Conservation (phyloP, 2,329 filamentous ascomycete species). For the Cladophialophora psammophila region DNA sequence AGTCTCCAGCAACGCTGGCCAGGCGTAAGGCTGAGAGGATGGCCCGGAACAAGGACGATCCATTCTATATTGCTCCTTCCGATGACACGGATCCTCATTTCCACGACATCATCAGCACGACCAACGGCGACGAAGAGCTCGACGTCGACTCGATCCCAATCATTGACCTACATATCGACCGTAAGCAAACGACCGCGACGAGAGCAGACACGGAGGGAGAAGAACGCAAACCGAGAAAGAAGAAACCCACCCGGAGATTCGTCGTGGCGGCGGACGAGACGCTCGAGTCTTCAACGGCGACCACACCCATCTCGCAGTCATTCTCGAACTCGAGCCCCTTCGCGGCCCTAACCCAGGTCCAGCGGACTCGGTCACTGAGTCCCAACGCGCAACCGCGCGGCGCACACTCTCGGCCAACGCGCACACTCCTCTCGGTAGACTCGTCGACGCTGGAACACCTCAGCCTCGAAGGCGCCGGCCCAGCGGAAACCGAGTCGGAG, state of each 20-base stretch:
- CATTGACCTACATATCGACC: conserved; percentile 84
- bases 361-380: conserved; percentile 32
- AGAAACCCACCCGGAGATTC: conserved; percentile 63
- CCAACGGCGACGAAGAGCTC: conserved; percentile 77
- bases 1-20: conserved; percentile 73
- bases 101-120: conserved; percentile 54
- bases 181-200: conserved; percentile 47
- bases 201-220: conserved; percentile 7
- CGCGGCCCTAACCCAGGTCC: conserved; percentile 28
- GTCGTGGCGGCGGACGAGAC: conserved; percentile 78
- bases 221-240: conserved; percentile 42
- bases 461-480: conserved; percentile 65
- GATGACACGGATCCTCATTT: conserved; percentile 78
- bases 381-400: conserved; percentile 11
- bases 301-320: conserved; percentile 51
- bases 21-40: conserved; percentile 76
- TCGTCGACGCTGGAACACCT: conserved; percentile 80
- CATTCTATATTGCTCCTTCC: conserved; percentile 81
- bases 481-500: conserved; percentile 41
- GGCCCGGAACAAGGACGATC: conserved; percentile 88
- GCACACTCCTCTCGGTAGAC: conserved; percentile 80
- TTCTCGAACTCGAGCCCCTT: conserved; percentile 26
- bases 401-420: conserved; percentile 55
- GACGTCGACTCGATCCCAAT: conserved; percentile 96
- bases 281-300: conserved; percentile 53